Evolutionary conservation across 1,284 basidiomycete species (phyloP).

Genomic region (Sporisorium scitamineum): DNA sequence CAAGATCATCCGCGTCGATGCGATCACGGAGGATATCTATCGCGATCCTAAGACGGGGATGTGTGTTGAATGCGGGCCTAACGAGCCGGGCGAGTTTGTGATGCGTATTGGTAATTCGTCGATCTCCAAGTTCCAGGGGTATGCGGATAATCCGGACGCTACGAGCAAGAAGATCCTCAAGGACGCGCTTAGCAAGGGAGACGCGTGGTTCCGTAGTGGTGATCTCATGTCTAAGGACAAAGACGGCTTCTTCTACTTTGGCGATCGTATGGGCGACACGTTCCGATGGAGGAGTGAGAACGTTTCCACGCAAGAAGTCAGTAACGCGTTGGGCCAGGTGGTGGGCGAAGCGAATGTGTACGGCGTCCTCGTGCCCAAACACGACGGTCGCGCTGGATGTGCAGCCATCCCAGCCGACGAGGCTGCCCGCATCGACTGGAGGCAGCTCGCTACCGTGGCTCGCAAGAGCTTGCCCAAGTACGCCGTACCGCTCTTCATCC

Average conservation of each 20-base stretch:
- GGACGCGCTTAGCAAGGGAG: conserved; percentile 67
- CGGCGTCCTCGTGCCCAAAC: conserved; percentile 67
- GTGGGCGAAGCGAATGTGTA: conserved; percentile 69
- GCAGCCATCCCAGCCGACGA: conserved; percentile 64
- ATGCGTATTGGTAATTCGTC: conserved; percentile 55
- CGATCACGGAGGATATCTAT: conserved; percentile 69
- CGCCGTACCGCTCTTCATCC: conserved; percentile 68
- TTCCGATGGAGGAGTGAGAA: conserved; percentile 69
- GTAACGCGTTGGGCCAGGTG: conserved; percentile 63
- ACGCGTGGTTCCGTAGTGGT: conserved; percentile 67
- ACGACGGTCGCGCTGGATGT: conserved; percentile 69
- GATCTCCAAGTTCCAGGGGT: conserved; percentile 60
- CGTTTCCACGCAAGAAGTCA: conserved; percentile 67
- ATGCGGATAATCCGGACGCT: conserved; percentile 64
- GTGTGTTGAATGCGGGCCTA: conserved; percentile 60
- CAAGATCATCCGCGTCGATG: conserved; percentile 66
- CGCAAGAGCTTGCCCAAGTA: conserved; percentile 66
- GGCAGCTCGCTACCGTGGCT: conserved; percentile 56
- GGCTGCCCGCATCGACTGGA: conserved; percentile 52
- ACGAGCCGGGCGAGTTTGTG: conserved; percentile 68
- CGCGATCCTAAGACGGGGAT: conserved; percentile 63
- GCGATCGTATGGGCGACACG: conserved; percentile 67
- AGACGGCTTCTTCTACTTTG: conserved; percentile 69
- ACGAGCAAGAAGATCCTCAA: conserved; percentile 68
- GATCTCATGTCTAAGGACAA: conserved; percentile 64